phyloP scores from a whole-genome alignment of 805 yeast species.

The Kurtzmaniella cleridarum region DNA sequence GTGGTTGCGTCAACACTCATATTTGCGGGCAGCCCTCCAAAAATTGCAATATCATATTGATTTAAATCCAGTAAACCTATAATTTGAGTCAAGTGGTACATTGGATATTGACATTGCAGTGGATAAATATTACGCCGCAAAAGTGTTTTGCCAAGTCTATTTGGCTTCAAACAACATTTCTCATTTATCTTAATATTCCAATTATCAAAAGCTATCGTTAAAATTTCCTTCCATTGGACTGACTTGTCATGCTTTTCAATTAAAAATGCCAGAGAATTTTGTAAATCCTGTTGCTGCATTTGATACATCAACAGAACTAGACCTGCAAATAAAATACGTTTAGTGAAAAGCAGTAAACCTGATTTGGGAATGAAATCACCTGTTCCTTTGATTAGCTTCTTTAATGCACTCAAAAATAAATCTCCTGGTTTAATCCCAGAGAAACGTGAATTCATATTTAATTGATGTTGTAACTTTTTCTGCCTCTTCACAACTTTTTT shows the following conservation, averaged over 20 bases:
- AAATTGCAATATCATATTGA: conserved; percentile 73
- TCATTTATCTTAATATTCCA: conserved; percentile 51
- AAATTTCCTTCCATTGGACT: conserved; percentile 57
- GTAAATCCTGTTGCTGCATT: conserved; percentile 68
- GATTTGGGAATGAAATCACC: conserved; percentile 30
- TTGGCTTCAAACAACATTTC: conserved; percentile 13
- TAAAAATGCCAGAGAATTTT: conserved; percentile 39
- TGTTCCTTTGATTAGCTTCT: conserved; percentile 49
- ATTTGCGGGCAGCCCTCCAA: conserved; percentile 78
- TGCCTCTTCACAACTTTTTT: conserved; percentile 33
- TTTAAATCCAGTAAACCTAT: conserved; percentile 56
- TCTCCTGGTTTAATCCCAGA: conserved; percentile 13
- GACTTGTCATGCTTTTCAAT: conserved; percentile 17
- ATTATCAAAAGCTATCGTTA: conserved; percentile 65
- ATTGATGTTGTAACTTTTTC: conserved; percentile 17
- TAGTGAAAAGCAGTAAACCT: conserved; percentile 47
- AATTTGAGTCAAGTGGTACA: conserved; percentile 70
- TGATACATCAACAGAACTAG: conserved; percentile 61
- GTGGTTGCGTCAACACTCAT: conserved; percentile 43
- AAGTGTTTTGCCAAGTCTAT: background rate
- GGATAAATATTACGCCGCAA: background rate
- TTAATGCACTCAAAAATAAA: conserved; percentile 52
- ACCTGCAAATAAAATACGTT: conserved; percentile 63
- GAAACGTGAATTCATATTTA: background rate
- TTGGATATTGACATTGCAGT: conserved; percentile 49